Evolutionary conservation across 257 asterid genomes (phyloP), one percentile per base, ranked within the genome.

Genomic region (Misopates orontium): DNA sequence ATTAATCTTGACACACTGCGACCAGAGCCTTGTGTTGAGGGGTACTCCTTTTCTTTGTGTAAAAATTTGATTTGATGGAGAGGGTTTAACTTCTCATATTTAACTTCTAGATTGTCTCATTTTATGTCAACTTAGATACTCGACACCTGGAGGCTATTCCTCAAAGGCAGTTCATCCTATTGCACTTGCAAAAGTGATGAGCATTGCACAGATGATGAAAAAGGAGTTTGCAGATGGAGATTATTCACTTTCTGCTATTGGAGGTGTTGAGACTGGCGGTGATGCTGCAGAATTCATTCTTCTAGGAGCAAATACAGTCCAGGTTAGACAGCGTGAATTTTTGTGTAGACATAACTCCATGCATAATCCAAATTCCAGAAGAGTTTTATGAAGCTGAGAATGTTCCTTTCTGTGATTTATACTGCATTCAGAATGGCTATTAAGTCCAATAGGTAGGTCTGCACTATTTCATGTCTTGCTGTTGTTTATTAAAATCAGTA

Each of bases 11-110:
- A 84, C 60, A 87, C 96, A 5, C 72, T 90, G 70, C 79, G 89
- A 49, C 99, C 99, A 0, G 99, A 93, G 83, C 99, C 99, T 70
- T 93, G 96, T 73, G 99, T 93, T 54, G 99, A 93, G 71, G 98
- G 98, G 98, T 91, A 78, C 56, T 82, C 60, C 45, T 53, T 23
- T 4, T 54, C 17, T 25, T 45, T 32, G 12, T 60, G 9, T 20
- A 32, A 10, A 16, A 32, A 39, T 41, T 6, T 56, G 18, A 11
- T 63, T 40, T 7, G 16, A 28, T 11, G 31, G 14, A 51, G 21
- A 45, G 14, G 41, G 56, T 23, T 23, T 36, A 42, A 50, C 45
- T 8, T 18, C 13, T 58, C 64, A 13, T 39, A 48, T 60, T 48
- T 8, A 58, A 52, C 66, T 44, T 25, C 41, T 62, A 20, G 73